These are phyloP conservation scores for Uronychia binucleata DNA, from an alignment of 73 alveolate genomes.

Conservation along the genomic window DNA sequence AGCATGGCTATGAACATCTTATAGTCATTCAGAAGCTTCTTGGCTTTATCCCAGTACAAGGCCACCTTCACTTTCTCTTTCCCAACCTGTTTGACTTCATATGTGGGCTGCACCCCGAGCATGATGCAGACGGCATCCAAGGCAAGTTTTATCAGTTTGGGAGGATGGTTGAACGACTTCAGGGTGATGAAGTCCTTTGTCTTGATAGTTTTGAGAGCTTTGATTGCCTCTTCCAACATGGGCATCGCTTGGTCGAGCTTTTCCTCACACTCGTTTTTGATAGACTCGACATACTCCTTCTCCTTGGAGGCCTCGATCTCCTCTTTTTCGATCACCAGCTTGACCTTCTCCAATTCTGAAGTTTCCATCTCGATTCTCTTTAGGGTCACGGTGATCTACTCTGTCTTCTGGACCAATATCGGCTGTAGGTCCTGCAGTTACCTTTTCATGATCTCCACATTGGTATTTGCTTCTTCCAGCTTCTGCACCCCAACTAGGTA, in stretches of 20 bases:
- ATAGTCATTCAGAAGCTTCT: conserved; percentile 76
- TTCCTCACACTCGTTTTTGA: conserved; percentile 84
- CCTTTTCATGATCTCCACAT: conserved; percentile 87
- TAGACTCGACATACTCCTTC: conserved; percentile 85
- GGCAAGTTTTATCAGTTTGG: conserved; percentile 85
- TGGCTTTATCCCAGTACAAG: conserved; percentile 91
- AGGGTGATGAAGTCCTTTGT: conserved; percentile 89
- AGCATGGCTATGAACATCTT: conserved; percentile 66
- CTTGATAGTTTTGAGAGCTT: conserved; percentile 89
- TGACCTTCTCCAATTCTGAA: conserved; percentile 88
- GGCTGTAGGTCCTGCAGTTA: conserved; percentile 93
- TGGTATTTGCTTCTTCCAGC: conserved; percentile 81
- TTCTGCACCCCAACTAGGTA: conserved; percentile 89
- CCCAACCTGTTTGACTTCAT: conserved; percentile 61
- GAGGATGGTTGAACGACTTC: conserved; percentile 87
- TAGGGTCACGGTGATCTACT: conserved; percentile 86
- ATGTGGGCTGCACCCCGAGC: conserved; percentile 67
- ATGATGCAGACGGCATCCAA: conserved; percentile 87
- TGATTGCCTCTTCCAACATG: conserved; percentile 85
- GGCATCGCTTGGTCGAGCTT: conserved; percentile 93
- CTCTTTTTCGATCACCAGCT: conserved; percentile 82
- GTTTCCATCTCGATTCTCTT: conserved; percentile 87
- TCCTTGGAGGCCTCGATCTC: conserved; percentile 82
- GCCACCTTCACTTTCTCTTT: conserved; percentile 20
- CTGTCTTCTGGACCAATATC: conserved; percentile 82